phyloP scores from a whole-genome alignment of 305 asterid genomes.

The Solanum aculeatissimum region DNA sequence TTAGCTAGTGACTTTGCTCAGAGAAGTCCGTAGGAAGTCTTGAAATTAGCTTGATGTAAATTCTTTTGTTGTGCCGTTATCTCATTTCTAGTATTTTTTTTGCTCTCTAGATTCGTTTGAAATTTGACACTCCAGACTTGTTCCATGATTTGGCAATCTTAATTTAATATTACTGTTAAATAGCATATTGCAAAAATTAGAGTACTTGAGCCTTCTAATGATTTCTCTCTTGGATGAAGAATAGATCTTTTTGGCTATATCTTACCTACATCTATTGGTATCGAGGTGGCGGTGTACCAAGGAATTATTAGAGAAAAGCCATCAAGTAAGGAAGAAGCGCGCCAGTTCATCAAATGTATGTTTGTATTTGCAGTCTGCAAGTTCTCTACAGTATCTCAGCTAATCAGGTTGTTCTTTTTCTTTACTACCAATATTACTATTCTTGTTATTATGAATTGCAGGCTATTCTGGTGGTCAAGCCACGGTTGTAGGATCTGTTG shows the following conservation, averaged over 20 bases:
- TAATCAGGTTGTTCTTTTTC: not conserved
- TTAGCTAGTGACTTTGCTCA: not conserved
- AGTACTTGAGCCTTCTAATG: constrained; percentile 3
- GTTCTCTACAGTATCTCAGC: not conserved
- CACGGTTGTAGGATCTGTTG: constrained; percentile 67
- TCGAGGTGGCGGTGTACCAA: constrained; percentile 75
- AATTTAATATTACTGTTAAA: not conserved
- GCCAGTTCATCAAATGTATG: constrained; percentile 54
- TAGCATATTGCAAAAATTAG: not conserved
- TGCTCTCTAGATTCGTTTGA: not conserved
- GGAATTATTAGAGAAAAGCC: constrained; percentile 79
- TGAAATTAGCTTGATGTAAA: not conserved
- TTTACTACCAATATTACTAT: not conserved
- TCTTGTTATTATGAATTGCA: constrained; percentile 5
- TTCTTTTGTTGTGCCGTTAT: not conserved
- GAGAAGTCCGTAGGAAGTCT: not conserved
- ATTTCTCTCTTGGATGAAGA: constrained; percentile 10
- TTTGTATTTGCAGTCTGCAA: not conserved
- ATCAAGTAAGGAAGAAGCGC: constrained; percentile 57
- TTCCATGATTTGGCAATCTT: not conserved
- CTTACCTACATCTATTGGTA: constrained; percentile 30
- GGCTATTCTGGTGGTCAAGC: constrained; percentile 78
- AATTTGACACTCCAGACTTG: not conserved
- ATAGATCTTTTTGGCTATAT: constrained; percentile 21
- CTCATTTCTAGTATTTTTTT: not conserved